Conservation (phyloP, 768 basidiomycete species). For the Tulasnella sp. region DNA sequence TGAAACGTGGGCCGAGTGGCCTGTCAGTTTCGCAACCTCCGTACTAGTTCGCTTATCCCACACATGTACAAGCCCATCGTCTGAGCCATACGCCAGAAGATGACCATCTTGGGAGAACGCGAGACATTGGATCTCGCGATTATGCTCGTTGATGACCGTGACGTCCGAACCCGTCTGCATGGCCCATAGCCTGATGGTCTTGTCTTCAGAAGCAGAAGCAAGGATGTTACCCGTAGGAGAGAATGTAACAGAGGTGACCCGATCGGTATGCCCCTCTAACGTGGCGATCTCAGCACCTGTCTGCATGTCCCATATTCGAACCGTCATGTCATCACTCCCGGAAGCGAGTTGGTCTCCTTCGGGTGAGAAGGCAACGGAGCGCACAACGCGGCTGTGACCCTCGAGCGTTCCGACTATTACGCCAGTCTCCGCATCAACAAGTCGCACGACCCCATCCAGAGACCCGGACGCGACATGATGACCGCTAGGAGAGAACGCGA, state of each 20-base stretch:
- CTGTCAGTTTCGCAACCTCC: background rate
- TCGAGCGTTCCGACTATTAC: background rate
- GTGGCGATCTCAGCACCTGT: background rate
- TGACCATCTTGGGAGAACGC: conserved; percentile 14
- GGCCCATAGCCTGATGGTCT: background rate
- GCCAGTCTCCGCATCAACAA: conserved; percentile 12
- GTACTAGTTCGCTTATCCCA: conserved; percentile 8
- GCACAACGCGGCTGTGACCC: background rate
- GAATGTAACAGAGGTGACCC: conserved; percentile 13
- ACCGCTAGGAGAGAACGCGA: conserved; percentile 15
- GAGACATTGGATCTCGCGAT: background rate
- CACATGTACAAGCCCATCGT: background rate
- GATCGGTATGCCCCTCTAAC: conserved; percentile 1
- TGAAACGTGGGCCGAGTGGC: background rate
- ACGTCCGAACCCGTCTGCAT: background rate
- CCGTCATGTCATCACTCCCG: conserved; percentile 8
- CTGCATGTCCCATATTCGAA: conserved; percentile 11
- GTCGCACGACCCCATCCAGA: background rate
- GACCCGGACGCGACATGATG: conserved; percentile 3
- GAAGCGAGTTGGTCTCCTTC: conserved; percentile 3
- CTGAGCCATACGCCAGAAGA: conserved; percentile 3
- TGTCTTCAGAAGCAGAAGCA: conserved; percentile 5
- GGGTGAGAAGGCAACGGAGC: conserved; percentile 13
- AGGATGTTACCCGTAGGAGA: conserved; percentile 10
- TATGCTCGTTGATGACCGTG: background rate